These are phyloP conservation scores for Rhodosorus marinus DNA, from an alignment of 23 red algal species.

Conservation along the genomic window DNA sequence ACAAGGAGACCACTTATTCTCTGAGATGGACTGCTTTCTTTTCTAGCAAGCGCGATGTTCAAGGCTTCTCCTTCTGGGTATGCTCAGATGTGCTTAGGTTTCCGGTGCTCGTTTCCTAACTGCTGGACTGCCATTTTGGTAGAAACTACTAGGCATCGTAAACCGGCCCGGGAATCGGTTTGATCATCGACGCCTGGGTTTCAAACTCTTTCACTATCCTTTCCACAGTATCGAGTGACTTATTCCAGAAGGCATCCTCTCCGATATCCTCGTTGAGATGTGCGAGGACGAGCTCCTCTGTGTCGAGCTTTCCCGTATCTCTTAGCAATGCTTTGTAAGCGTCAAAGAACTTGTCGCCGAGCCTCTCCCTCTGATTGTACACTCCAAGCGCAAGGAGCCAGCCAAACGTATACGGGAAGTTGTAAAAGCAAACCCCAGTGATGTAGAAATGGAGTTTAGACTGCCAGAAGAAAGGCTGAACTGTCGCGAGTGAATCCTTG, in stretches of 20 bases:
- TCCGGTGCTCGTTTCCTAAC: no score
- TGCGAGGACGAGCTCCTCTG: conserved; percentile 25
- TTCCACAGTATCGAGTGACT: conserved; percentile 30
- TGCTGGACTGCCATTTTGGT: no score
- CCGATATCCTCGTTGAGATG: conserved; percentile 27
- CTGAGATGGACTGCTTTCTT: no score
- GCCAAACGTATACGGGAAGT: conserved; percentile 65
- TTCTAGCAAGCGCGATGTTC: no score
- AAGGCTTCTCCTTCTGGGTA: no score
- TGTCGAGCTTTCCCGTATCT: conserved; percentile 49
- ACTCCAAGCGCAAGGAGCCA: conserved; percentile 49
- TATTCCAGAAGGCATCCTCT: conserved; percentile 24
- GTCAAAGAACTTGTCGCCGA: conserved; percentile 14
- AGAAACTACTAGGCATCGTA: no score
- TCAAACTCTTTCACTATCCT: conserved; percentile 20
- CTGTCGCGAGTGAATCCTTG: conserved; percentile 14
- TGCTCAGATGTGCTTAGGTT: no score
- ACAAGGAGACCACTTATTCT: no score
- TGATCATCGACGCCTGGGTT: no score
- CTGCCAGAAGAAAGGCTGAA: conserved; percentile 28
- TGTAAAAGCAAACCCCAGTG: conserved; percentile 40
- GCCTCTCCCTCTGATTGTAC: conserved; percentile 27
- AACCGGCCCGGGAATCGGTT: no score
- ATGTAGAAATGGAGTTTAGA: conserved; percentile 67
- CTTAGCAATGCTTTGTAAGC: conserved; percentile 42